A percentile compares a stretch with the other conserved stretches of the same genome.
These are phyloP conservation scores for Candida maris DNA, from an alignment of 805 yeast species.

Conservation along the genomic window DNA sequence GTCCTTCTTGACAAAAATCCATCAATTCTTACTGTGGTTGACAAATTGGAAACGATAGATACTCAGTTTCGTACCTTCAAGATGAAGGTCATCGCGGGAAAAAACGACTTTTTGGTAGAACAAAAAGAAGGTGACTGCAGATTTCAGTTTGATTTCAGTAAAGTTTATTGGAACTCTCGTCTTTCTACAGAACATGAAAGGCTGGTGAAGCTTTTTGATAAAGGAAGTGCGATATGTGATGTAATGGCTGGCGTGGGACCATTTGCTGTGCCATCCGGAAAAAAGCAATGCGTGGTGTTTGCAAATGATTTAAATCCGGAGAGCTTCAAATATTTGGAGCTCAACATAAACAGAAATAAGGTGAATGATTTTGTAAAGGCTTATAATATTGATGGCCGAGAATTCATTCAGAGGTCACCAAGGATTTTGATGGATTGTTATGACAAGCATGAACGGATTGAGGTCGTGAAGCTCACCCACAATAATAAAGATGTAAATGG, in stretches of 20 bases:
- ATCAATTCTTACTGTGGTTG: conserved; percentile 81
- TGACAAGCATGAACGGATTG: conserved; percentile 33
- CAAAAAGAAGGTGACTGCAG: conserved; percentile 85
- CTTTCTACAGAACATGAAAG: conserved; percentile 91
- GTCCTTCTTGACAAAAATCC: conserved; percentile 86
- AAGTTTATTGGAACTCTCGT: conserved; percentile 97
- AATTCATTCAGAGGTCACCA: conserved; percentile 65
- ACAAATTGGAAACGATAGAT: conserved; percentile 82
- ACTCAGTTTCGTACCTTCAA: conserved; percentile 87
- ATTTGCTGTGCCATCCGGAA: conserved; percentile 94
- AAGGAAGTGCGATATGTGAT: conserved; percentile 80
- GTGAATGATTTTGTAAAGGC: conserved; percentile 56
- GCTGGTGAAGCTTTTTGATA: conserved; percentile 53
- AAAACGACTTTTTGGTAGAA: conserved; percentile 67
- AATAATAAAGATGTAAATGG: conserved; percentile 18
- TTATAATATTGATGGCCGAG: conserved; percentile 77
- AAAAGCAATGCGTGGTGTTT: conserved; percentile 70
- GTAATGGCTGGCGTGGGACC: conserved; percentile 99
- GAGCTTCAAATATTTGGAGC: conserved; percentile 64
- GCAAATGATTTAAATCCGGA: conserved; percentile 95
- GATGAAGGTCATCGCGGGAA: conserved; percentile 93
- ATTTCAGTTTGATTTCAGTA: conserved; percentile 83
- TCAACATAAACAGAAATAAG: conserved; percentile 64
- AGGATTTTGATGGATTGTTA: conserved; percentile 47
- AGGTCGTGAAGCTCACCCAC: conserved; percentile 34